A percentile compares a stretch with the other conserved stretches of the same genome.
Conservation (phyloP, 305 asterid genomes). For the Caryopteris hybrid region DNA sequence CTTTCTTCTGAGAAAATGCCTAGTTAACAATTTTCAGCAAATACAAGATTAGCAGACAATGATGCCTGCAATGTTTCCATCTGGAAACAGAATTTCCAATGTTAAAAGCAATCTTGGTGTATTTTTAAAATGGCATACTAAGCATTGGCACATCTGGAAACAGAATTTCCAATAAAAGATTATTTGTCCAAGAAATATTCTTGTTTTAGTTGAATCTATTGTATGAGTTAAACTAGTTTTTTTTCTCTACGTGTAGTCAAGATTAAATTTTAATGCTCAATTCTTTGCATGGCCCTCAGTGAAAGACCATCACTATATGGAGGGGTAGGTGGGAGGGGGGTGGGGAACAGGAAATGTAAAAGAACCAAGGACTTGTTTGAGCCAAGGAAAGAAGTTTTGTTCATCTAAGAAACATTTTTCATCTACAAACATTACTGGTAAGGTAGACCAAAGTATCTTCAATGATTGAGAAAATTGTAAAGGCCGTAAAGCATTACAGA, state of each 20-base stretch:
- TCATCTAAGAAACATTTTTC: not conserved
- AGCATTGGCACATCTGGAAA: not conserved
- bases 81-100: no score
- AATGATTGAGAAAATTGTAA: not conserved
- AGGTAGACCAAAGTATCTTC: constrained; percentile 4
- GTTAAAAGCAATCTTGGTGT: constrained; percentile 3
- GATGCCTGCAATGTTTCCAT: not conserved
- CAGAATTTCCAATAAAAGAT: not conserved
- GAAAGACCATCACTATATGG: no score
- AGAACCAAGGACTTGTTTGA: not conserved
- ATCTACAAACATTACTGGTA: not conserved
- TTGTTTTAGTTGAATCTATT: not conserved
- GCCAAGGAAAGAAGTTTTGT: not conserved
- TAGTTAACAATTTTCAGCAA: not conserved
- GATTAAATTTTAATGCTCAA: constrained; percentile 3
- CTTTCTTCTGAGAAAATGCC: constrained; percentile 1
- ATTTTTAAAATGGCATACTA: not conserved
- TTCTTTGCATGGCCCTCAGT: not conserved
- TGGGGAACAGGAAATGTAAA: not conserved
- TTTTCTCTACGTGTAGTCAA: not conserved
- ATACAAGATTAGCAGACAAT: not conserved
- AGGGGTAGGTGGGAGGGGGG: no score
- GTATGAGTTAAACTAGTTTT: not conserved
- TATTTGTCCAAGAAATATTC: not conserved
- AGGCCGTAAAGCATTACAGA: not conserved